A percentile compares a stretch with the other conserved stretches of the same genome.
Conservation (phyloP, 768 basidiomycete species). For the Termitomyces sp. region DNA sequence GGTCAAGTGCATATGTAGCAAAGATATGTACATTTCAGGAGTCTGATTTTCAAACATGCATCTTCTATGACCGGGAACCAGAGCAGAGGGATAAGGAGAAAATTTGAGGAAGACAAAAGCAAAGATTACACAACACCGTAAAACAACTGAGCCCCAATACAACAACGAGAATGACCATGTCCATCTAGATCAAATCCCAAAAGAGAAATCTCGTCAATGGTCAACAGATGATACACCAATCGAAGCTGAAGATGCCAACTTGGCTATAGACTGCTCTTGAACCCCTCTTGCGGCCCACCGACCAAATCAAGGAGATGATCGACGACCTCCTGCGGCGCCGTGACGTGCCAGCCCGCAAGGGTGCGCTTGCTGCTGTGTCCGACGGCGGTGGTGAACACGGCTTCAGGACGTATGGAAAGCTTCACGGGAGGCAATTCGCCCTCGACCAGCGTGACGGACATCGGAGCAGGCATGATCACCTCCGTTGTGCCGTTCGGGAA, state of each 20-base stretch:
- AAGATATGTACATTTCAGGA: background rate
- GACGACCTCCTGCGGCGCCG: conserved; percentile 82
- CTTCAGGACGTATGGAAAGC: conserved; percentile 61
- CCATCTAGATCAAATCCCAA: background rate
- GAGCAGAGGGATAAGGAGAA: background rate
- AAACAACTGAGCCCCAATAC: too few species aligned
- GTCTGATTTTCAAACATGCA: background rate
- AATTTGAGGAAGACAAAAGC: too few species aligned
- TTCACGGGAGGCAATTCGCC: conserved; percentile 44
- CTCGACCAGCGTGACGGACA: conserved; percentile 52
- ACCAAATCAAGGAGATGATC: conserved; percentile 72
- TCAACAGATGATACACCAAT: background rate
- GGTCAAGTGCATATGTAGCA: background rate
- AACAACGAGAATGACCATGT: background rate
- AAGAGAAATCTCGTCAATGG: too few species aligned
- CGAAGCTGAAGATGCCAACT: background rate
- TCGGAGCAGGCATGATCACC: conserved; percentile 40
- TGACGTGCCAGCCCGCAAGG: conserved; percentile 89
- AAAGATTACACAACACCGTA: background rate
- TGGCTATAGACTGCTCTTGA: conserved; percentile 7
- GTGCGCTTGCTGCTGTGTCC: conserved; percentile 89
- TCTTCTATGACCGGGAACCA: background rate
- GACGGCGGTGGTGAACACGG: conserved; percentile 90
- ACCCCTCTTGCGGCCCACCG: conserved; percentile 9
- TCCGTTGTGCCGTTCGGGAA: conserved; percentile 47